Evolutionary conservation across 1,284 basidiomycete genomes (phyloP), one percentile per base, ranked within the genome.

Genomic region (Pseudozyma sp.): DNA sequence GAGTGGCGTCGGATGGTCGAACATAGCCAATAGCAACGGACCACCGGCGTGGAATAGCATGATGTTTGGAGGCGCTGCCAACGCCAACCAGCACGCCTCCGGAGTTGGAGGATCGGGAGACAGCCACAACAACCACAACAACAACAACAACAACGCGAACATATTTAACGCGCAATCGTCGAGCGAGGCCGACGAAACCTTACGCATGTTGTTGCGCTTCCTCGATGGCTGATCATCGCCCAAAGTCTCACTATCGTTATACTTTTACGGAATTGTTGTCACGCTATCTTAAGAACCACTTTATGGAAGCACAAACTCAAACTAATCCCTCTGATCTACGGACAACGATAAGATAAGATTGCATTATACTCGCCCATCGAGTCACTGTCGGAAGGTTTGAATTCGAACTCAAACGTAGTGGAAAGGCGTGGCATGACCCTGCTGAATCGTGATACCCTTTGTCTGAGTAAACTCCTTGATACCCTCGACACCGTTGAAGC

Each of bases 391-490:
- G 8, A n/a, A 40, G 19, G 5, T 18, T 44, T 44, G 43, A 10
- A 5, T 13, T 9, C 7, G 10, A 3, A 16, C 10, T 44, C 56
- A 74, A 14, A 74, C 56, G 16, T 47, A 70, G 1, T 57, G 49
- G 63, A 75, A 75, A 16, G 72, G 72, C 7, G 47, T 64, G 1
- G 60, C 31, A 18, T 54, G 44, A 38, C 72, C 72, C 11, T 48
- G 9, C 35, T 70, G 67, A 18, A 68, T 88, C 39, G 94, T 90
- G 51, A 98, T 90, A 8, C 92, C 91, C 83, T 99, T 98, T 52
- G 92, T 88, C 81, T 92, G 93, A 52, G 93, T 95, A 50, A 99
- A 87, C 8, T 92, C 88, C 35, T 93, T 90, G 38, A 99, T 88
- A 34, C 96, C 96, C 86, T 99, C 96, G 0, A 92, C 91, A 13